These are phyloP conservation scores for Verruconis gallopava DNA, from an alignment of 2,329 filamentous ascomycete species.

Conservation along the genomic window DNA sequence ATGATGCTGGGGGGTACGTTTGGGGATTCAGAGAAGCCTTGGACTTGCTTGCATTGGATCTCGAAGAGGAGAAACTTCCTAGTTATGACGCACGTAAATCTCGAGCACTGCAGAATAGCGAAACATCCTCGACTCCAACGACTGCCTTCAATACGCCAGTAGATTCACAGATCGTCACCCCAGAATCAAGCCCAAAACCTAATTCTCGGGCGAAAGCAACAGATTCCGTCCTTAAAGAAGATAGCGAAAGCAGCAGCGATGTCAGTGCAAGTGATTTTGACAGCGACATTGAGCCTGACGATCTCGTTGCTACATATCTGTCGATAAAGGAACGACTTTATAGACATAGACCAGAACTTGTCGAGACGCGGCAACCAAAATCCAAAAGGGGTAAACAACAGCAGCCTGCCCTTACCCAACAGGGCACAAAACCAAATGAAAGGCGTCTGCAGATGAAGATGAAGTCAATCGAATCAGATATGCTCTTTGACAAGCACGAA, in stretches of 20 bases:
- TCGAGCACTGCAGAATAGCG: neutral
- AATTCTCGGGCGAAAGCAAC: slow-evolving; percentile 9
- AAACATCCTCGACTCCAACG: neutral
- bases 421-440: slow-evolving; percentile 32
- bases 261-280: slow-evolving; percentile 35
- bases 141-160: slow-evolving; percentile 1
- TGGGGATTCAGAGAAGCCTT: slow-evolving; percentile 83
- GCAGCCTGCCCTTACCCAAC: slow-evolving; percentile 13
- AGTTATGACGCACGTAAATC: slow-evolving; percentile 2
- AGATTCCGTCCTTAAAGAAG: neutral
- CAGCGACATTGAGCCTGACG: slow-evolving; percentile 36
- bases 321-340: slow-evolving; percentile 49
- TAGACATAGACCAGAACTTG: slow-evolving; percentile 39
- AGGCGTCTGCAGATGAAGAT: slow-evolving; percentile 62
- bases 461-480: slow-evolving; percentile 56
- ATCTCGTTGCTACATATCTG: slow-evolving; percentile 58
- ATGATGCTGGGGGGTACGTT: slow-evolving; percentile 45
- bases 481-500: slow-evolving; percentile 35
- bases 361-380: slow-evolving; percentile 38
- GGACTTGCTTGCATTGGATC: slow-evolving; percentile 80
- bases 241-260: slow-evolving; percentile 16
- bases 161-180: neutral
- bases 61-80: slow-evolving; percentile 42
- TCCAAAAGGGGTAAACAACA: slow-evolving; percentile 14
- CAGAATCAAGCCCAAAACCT: neutral